Evolutionary conservation across 208 protist species (phyloP), one percentile per base, ranked within the genome.

Genomic region (Trypanosoma vivax): DNA sequence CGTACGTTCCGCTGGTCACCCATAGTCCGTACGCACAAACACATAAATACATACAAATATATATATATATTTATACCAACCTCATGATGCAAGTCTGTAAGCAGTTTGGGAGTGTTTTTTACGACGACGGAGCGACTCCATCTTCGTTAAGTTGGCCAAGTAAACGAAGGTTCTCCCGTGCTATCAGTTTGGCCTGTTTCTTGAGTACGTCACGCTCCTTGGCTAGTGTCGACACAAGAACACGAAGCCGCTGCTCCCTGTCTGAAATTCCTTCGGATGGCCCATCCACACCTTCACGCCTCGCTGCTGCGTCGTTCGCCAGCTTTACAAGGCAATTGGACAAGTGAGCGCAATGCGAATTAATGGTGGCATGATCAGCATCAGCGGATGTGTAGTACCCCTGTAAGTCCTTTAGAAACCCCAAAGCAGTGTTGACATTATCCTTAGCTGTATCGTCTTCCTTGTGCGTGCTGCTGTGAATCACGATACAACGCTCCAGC

Each of bases 131-230:
- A 11, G 37, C 2, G n/a, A 29, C n/a, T 31, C 49, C 41, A 10
- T 31, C 34, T 31, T 34, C 11, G 9, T 49, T 56, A 14, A 52
- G 14, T 38, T 46, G n/a, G 11, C 25, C 23, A 14, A 56, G 24
- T 23, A 65, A 38, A 24, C 47, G 25, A 9, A 52, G 18, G 38
- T 65, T 65, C 35, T 65, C 59, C 10, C 31, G 40, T 1, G 40
- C 18, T 21, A 56, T 19, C 1, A 24, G 3, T 9, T 18, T 34
- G 18, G 13, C 11, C 4, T 53, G 24, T 2, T 35, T n/a, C 33
- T 24, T 39, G 3, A 64, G 34, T 16, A 30, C 10, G 28, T 64
- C 57, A 24, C 35, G 37, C n/a, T 64, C 48, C 28, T 13, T 18
- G 33, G 41, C 23, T 10, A 60, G 19, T 21, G 14, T 3, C 3